These are phyloP conservation scores for Wallacemonas rigidus DNA, from an alignment of 208 protist genomes.

Conservation along the genomic window DNA sequence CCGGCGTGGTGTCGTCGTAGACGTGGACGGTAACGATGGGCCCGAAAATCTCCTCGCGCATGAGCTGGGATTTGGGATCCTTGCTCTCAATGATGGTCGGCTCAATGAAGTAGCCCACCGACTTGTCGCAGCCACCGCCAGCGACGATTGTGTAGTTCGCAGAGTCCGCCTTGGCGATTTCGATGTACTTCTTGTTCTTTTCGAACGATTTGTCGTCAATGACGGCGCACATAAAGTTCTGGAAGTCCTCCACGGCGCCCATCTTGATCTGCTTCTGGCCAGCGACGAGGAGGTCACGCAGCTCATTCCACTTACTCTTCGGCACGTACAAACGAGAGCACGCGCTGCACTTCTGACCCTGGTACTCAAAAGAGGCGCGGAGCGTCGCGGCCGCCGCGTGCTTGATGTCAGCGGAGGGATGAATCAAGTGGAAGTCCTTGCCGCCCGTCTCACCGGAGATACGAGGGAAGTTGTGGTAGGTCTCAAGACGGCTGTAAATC, in stretches of 20 bases:
- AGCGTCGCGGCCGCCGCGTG: constrained; percentile 84
- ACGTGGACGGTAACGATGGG: constrained; percentile 96
- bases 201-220: constrained; percentile 95
- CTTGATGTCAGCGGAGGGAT: constrained; percentile 90
- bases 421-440: constrained; percentile 98
- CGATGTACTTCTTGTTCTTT: constrained; percentile 95
- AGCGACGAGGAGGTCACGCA: constrained; percentile 85
- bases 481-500: constrained; percentile 89
- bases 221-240: constrained; percentile 95
- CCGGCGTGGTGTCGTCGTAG: constrained; percentile 91
- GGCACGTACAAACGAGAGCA: constrained; percentile 93
- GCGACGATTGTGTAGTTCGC: constrained; percentile 71
- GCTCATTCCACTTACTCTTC: constrained; percentile 82
- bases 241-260: constrained; percentile 92
- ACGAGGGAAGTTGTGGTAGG: constrained; percentile 93
- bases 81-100: constrained; percentile 95
- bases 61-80: constrained; percentile 84
- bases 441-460: constrained; percentile 97
- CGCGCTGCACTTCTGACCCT: constrained; percentile 98
- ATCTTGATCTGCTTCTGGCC: constrained; percentile 92
- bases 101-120: constrained; percentile 94
- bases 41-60: constrained; percentile 98
- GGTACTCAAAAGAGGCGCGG: constrained; percentile 96
- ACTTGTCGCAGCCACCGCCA: constrained; percentile 77
- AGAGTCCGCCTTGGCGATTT: constrained; percentile 86